These are phyloP conservation scores for Aspergillus ibericus DNA, from an alignment of 2,329 filamentous ascomycete genomes.

Conservation along the genomic window DNA sequence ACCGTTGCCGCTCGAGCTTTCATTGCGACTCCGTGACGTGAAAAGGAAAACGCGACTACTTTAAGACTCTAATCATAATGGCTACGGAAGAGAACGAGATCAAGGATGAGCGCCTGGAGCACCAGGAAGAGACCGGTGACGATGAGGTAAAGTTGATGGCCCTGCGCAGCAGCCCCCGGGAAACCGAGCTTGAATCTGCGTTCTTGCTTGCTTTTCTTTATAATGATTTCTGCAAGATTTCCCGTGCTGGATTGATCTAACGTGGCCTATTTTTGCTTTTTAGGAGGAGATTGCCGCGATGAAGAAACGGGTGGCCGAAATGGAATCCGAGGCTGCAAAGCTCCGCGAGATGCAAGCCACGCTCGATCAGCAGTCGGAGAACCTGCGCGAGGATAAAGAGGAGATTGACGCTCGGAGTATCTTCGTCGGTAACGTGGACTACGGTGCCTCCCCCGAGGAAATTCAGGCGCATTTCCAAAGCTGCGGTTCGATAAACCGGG, in stretches of 20 bases:
- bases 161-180: not conserved
- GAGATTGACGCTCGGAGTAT: constrained; percentile 94
- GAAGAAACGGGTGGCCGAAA: constrained; percentile 83
- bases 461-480: constrained; percentile 98
- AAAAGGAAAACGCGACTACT: not conserved
- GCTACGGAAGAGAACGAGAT: constrained; percentile 38
- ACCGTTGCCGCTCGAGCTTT: constrained; percentile 19
- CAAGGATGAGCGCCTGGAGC: constrained; percentile 39
- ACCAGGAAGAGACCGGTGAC: constrained; percentile 44
- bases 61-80: constrained; percentile 24
- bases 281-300: constrained; percentile 81
- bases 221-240: not conserved
- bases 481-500: constrained; percentile 95
- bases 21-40: constrained; percentile 7
- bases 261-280: not conserved
- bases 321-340: constrained; percentile 86
- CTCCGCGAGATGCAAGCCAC: constrained; percentile 82
- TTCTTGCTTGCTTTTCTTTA: not conserved
- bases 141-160: constrained; percentile 42
- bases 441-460: constrained; percentile 94
- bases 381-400: constrained; percentile 87
- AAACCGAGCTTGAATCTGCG: not conserved
- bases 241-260: constrained; percentile 4
- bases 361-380: constrained; percentile 80
- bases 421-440: constrained; percentile 98